Percentiles rank a stretch among this genome's conserved stretches.
phyloP scores from a whole-genome alignment of 2,329 filamentous ascomycete genomes.

The Fusarium odoratissimum region DNA sequence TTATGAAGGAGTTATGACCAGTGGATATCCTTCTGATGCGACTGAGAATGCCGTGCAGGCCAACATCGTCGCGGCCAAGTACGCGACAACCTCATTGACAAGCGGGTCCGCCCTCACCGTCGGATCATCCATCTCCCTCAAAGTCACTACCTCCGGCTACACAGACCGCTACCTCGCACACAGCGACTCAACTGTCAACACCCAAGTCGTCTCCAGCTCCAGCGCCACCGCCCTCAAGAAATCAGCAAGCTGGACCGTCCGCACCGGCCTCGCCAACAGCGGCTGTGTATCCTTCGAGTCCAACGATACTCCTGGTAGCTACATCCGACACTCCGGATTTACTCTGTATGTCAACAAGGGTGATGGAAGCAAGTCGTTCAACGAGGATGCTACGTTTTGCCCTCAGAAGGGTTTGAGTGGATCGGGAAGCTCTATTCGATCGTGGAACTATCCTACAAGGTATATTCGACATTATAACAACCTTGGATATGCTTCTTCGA shows the following conservation, averaged over 20 bases:
- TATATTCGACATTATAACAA: conserved; percentile 23
- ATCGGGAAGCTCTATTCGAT: conserved; percentile 5
- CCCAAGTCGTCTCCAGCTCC: conserved; percentile 7
- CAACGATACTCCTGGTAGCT: conserved; percentile 19
- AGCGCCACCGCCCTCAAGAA: conserved; percentile 10
- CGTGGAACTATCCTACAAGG: conserved; percentile 26
- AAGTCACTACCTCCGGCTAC: conserved; percentile 14
- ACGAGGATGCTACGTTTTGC: conserved; percentile 25
- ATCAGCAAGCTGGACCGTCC: conserved; percentile 25
- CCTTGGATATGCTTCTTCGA: background rate
- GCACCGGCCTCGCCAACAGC: conserved; percentile 19
- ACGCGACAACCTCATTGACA: conserved; percentile 4
- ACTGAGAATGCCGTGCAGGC: conserved; percentile 23
- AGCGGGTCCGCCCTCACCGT: background rate
- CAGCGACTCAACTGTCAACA: conserved; percentile 15
- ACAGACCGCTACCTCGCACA: conserved; percentile 15
- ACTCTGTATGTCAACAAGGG: background rate
- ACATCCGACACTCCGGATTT: conserved; percentile 9
- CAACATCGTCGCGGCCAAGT: conserved; percentile 25
- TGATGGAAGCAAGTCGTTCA: conserved; percentile 16
- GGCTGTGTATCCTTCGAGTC: conserved; percentile 25
- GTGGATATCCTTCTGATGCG: conserved; percentile 20
- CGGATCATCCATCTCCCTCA: conserved; percentile 23
- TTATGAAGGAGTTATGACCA: conserved; percentile 17
- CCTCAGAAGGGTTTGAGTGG: conserved; percentile 17